These are phyloP conservation scores for Schwanniomyces occidentalis DNA, from an alignment of 805 yeast species.

Conservation along the genomic window DNA sequence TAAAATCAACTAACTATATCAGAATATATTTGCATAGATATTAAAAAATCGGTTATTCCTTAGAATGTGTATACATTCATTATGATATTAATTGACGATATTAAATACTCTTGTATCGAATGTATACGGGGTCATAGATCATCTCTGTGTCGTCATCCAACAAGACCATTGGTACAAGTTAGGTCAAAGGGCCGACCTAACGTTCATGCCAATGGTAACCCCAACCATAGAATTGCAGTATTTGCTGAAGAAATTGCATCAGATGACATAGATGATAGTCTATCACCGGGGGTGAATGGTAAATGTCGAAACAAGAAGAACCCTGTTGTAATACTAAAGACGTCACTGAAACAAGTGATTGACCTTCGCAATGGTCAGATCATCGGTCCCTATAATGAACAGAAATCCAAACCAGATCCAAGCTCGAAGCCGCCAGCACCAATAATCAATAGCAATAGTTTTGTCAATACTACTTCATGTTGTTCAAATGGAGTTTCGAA, in stretches of 20 bases:
- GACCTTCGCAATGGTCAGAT: constrained; percentile 38
- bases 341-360: constrained; percentile 41
- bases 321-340: constrained; percentile 35
- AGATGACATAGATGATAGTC: constrained; percentile 1
- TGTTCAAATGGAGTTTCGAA: constrained; percentile 26
- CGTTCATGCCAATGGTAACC: constrained; percentile 50
- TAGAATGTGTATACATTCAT: too few relatives aligned
- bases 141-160: constrained; percentile 78
- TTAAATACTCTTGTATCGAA: constrained; percentile 78
- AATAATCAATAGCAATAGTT: constrained; percentile 29
- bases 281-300: constrained; percentile 1
- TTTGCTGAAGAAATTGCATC: constrained; percentile 44
- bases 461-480: constrained; percentile 34
- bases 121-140: constrained; percentile 95
- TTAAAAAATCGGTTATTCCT: too few relatives aligned
- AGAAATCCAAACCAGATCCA: constrained; percentile 8
- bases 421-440: constrained; percentile 22
- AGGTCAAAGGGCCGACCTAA: constrained; percentile 88
- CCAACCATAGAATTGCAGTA: constrained; percentile 59
- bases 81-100: constrained; percentile 80
- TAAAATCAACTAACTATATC: too few relatives aligned
- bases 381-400: constrained; percentile 38
- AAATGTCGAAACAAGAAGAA: constrained; percentile 9
- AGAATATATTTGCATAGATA: too few relatives aligned
- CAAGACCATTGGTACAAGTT: constrained; percentile 80